Conservation (phyloP, 176 grass and related monocot genomes). For the Miscanthus lutarioriparius region DNA sequence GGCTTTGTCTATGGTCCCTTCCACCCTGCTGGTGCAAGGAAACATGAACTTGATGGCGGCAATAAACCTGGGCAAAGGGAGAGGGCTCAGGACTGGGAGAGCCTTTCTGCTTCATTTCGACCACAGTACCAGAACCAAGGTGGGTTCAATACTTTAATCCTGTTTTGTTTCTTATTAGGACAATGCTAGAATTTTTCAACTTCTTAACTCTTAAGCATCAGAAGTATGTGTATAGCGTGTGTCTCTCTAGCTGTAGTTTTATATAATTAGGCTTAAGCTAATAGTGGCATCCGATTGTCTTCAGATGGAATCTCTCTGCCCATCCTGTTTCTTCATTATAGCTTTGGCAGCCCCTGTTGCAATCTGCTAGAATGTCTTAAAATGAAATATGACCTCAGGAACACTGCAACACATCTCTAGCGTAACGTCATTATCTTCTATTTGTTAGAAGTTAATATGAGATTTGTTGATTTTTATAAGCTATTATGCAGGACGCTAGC, state of each 20-base stretch:
- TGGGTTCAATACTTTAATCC: slow-evolving; percentile 31
- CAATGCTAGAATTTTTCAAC: not conserved
- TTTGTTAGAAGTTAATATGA: slow-evolving; percentile 3
- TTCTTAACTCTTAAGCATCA: not conserved
- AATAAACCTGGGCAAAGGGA: slow-evolving; percentile 40
- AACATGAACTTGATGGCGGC: slow-evolving; percentile 32
- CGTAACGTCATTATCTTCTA: not conserved
- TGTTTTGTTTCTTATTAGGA: slow-evolving; percentile 2
- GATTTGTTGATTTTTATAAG: slow-evolving; percentile 2
- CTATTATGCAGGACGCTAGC: not conserved
- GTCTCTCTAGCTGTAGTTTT: not conserved
- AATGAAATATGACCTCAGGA: not conserved
- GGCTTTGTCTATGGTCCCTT: slow-evolving; percentile 89
- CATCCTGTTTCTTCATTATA: not conserved
- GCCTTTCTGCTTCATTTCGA: slow-evolving; percentile 60
- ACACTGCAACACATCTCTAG: not conserved
- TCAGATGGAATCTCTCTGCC: not conserved
- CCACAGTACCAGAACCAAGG: slow-evolving; percentile 91
- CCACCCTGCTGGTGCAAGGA: slow-evolving; percentile 55
- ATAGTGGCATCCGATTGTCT: not conserved
- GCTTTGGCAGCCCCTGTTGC: not conserved
- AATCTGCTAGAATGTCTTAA: not conserved
- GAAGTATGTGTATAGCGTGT: not conserved
- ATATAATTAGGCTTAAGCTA: not conserved
- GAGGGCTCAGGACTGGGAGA: slow-evolving; percentile 64